phyloP scores from a whole-genome alignment of 2,329 filamentous ascomycete species.

The Berkeleyomyces basicola region DNA sequence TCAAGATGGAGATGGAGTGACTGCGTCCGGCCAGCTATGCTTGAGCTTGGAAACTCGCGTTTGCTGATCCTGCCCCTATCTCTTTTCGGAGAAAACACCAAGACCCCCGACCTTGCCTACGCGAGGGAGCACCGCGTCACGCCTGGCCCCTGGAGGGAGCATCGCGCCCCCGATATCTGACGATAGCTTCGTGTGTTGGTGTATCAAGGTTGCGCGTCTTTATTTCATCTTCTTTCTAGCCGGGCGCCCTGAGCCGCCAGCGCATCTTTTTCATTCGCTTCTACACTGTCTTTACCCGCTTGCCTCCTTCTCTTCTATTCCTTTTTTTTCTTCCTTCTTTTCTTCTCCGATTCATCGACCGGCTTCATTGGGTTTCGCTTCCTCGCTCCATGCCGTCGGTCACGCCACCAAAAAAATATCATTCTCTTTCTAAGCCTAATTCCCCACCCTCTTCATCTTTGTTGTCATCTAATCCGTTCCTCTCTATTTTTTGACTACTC shows the following conservation, averaged over 20 bases:
- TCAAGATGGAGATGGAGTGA: neutral
- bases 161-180: too few relatives aligned
- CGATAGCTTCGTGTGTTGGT: too few relatives aligned
- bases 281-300: conserved; percentile 10
- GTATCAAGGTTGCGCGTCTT: neutral
- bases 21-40: neutral
- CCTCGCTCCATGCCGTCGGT: neutral
- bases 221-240: neutral
- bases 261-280: neutral
- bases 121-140: too few relatives aligned
- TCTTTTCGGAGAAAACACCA: neutral
- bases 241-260: neutral
- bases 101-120: too few relatives aligned
- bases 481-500: neutral
- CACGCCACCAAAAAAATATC: neutral
- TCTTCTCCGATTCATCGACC: neutral
- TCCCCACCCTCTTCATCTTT: neutral
- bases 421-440: neutral
- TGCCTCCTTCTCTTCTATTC: neutral
- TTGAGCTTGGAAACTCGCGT: neutral
- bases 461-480: neutral
- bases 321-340: neutral
- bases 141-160: too few relatives aligned
- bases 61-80: neutral
- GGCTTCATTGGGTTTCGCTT: too few relatives aligned